These are phyloP conservation scores for Capsicum baccatum DNA, from an alignment of 257 asterid genomes.

Conservation along the genomic window DNA sequence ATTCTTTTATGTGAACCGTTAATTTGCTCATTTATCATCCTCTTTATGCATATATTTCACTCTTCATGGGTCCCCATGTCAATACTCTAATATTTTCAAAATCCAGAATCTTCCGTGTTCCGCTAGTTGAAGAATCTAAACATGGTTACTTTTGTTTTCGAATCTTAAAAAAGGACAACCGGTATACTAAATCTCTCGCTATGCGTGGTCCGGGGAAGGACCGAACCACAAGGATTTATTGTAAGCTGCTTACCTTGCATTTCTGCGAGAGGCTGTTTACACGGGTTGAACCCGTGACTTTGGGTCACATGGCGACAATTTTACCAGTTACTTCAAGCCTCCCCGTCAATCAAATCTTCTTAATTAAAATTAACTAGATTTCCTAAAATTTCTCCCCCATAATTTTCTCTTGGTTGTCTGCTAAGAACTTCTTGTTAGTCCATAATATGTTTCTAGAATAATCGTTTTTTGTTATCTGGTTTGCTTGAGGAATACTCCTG, in stretches of 20 bases:
- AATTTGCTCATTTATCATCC: background rate
- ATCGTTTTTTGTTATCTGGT: background rate
- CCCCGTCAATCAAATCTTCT: background rate
- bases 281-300: too few relatives aligned
- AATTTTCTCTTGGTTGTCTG: background rate
- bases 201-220: too few relatives aligned
- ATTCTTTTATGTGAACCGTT: background rate
- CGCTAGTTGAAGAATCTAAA: background rate
- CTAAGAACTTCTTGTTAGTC: background rate
- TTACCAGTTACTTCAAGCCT: too few relatives aligned
- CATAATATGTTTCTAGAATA: background rate
- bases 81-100: background rate
- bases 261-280: too few relatives aligned
- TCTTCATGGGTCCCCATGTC: background rate
- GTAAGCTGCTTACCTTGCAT: too few relatives aligned
- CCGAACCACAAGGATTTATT: too few relatives aligned
- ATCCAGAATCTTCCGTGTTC: background rate
- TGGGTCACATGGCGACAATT: too few relatives aligned
- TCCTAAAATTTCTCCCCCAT: background rate
- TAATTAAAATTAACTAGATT: too few relatives aligned
- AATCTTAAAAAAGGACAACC: background rate
- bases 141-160: background rate
- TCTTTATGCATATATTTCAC: background rate
- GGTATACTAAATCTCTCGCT: too few relatives aligned
- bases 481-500: background rate